Evolutionary conservation across 2,329 filamentous ascomycete genomes (phyloP).

Genomic region (Tolypocladium guangdongense): DNA sequence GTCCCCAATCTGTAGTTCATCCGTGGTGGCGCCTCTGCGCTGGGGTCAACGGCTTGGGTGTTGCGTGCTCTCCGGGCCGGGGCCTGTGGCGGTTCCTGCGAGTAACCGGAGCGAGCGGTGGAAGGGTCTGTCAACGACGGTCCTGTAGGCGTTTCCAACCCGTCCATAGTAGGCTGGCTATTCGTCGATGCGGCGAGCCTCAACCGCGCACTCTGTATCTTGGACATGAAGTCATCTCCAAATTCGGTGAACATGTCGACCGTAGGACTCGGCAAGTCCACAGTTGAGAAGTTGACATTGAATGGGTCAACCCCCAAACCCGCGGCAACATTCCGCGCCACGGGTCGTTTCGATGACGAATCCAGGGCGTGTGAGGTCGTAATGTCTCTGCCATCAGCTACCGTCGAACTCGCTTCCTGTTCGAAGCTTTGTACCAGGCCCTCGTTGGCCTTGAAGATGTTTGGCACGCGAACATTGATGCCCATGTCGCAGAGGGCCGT

Average conservation of each 20-base stretch:
- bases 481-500: conserved; percentile 79
- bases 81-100: conserved; percentile 39
- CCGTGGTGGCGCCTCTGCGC: conserved; percentile 50
- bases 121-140: conserved; percentile 12
- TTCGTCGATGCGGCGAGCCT: conserved; percentile 29
- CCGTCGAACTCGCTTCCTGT: conserved; percentile 13
- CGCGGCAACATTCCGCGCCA: conserved; percentile 24
- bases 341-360: conserved; percentile 28
- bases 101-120: conserved; percentile 11
- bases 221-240: conserved; percentile 45
- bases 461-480: conserved; percentile 67
- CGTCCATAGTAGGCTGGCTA: conserved; percentile 35
- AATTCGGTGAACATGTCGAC: conserved; percentile 30
- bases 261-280: conserved; percentile 30
- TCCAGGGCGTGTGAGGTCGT: conserved; percentile 25
- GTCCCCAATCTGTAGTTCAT: conserved; percentile 46
- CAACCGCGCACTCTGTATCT: conserved; percentile 40
- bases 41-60: conserved; percentile 38
- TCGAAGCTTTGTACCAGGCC: conserved; percentile 37
- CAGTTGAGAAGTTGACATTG: conserved; percentile 29
- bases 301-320: conserved; percentile 39
- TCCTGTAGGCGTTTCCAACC: conserved; percentile 48
- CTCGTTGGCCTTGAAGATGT: conserved; percentile 72
- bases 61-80: conserved; percentile 43
- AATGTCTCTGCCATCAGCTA: conserved; percentile 25